A percentile compares a stretch with the other conserved stretches of the same genome.
These are phyloP conservation scores for Fusarium equiseti DNA, from an alignment of 2,329 filamentous ascomycete species.

Conservation along the genomic window DNA sequence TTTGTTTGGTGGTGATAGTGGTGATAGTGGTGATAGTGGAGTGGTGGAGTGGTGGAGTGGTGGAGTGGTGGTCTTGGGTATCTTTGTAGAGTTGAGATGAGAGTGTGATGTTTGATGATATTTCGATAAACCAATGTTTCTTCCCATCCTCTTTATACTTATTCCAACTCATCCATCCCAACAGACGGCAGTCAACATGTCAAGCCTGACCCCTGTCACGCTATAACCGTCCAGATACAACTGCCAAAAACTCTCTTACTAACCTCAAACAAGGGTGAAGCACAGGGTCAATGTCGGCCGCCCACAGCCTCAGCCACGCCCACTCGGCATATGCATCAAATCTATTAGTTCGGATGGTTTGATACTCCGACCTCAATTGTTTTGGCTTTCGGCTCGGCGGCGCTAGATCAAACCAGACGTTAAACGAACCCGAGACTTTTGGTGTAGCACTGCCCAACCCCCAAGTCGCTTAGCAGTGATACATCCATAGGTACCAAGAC, in stretches of 20 bases:
- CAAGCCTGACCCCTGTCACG: conserved; percentile 1
- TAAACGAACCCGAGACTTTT: conserved; percentile 19
- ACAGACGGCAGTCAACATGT: conserved; percentile 5
- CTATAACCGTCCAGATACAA: background rate
- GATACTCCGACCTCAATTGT: conserved; percentile 23
- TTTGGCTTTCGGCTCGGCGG: conserved; percentile 21
- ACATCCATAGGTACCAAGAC: background rate
- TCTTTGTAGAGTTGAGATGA: conserved; percentile 13
- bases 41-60: background rate
- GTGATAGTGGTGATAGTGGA: background rate
- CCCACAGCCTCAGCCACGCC: conserved; percentile 28
- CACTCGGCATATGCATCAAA: conserved; percentile 12
- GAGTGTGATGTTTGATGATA: conserved; percentile 3
- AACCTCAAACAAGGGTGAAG: conserved; percentile 40
- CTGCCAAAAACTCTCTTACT: conserved; percentile 9
- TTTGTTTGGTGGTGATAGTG: background rate
- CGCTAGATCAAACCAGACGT: conserved; percentile 28
- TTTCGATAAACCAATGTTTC: background rate
- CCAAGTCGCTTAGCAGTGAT: background rate
- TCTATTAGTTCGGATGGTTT: conserved; percentile 27
- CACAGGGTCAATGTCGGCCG: conserved; percentile 30
- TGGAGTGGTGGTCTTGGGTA: background rate
- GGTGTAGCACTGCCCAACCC: conserved; percentile 8
- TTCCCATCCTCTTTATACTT: conserved; percentile 25
- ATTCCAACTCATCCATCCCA: conserved; percentile 6